Base-by-base conservation (phyloP, 305 asterid species). In the Fraxinus baroniana region DNA sequence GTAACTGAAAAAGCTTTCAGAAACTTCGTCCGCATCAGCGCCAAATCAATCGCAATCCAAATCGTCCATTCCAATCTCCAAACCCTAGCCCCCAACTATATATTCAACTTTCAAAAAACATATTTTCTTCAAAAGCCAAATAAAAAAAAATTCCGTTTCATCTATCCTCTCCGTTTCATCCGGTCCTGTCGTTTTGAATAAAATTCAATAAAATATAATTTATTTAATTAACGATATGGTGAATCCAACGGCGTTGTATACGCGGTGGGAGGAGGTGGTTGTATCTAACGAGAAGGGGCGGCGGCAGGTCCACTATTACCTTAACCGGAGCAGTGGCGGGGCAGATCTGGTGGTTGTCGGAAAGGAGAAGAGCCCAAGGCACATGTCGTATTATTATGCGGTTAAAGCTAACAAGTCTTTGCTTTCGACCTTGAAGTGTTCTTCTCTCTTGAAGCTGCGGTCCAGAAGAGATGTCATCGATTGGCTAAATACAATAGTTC, bases 321-420 rank as follows among this genome's bases (percentile, higher is more conserved):
- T 95, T 79, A 87, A 87, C 82, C 90, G 93, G 70, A 88, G 49
- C 66, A 77, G 91, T 80, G 93, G 91, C 5, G 91, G 90, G 68
- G 88, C 90, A 88, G 93, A 91, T 88, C 93, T 90, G 83, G 93
- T 90, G 39, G 89, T 92, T n/a, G 92, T 89, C 28, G 98, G 98
- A 46, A 93, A 88, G 81, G 96, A 92, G 86, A 93, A 88, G 87
- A 88, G 85, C 66, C 62, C 74, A 17, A 78, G 89, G 85, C 92
- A 86, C 64, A 88, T 92, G 89, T 88, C 92, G 5, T 95, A 92
- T 83, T 81, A 68, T 35, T 87, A 81, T 85, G 89, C 82, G 46
- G 68, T 90, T 73, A 80, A 85, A 36, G 86, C 80, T 5, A 77
- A 71, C 18, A 73, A 57, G 68, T 83, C 82, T 5, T 79, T 82